phyloP scores from a whole-genome alignment of 2,329 filamentous ascomycete species.

The Botrytis tulipae region DNA sequence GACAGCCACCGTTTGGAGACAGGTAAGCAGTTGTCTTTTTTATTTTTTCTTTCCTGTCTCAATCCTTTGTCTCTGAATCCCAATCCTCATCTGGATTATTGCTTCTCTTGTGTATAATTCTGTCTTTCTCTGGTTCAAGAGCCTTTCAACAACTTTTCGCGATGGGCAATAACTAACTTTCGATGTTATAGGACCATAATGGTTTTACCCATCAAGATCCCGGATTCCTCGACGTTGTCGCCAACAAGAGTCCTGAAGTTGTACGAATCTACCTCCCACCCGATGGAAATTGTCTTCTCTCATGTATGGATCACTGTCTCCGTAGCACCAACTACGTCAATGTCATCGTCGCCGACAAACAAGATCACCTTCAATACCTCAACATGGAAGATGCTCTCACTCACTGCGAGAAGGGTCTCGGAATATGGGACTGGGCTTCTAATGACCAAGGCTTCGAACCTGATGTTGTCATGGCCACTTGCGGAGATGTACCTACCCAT shows the following conservation, averaged over 20 bases:
- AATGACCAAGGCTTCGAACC: slow-evolving; percentile 68
- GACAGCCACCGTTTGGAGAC: slow-evolving; percentile 76
- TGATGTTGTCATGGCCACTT: slow-evolving; percentile 73
- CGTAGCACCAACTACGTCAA: slow-evolving; percentile 76
- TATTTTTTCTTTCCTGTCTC: too few species aligned
- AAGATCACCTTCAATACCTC: slow-evolving; percentile 75
- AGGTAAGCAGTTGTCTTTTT: slow-evolving; percentile 44
- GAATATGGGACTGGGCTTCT: slow-evolving; percentile 75
- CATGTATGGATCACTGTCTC: slow-evolving; percentile 73
- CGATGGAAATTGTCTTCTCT: slow-evolving; percentile 75
- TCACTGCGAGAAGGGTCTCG: slow-evolving; percentile 76
- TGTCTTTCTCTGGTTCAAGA: neutral
- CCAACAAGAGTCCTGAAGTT: slow-evolving; percentile 77
- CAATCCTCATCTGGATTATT: neutral
- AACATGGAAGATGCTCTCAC: slow-evolving; percentile 68
- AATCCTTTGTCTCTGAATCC: neutral
- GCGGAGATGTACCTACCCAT: slow-evolving; percentile 71
- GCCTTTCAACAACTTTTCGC: neutral
- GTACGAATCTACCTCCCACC: slow-evolving; percentile 79
- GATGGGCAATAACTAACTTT: neutral
- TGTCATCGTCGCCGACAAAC: slow-evolving; percentile 76
- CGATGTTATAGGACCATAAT: slow-evolving; percentile 58
- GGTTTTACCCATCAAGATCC: slow-evolving; percentile 81
- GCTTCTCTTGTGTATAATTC: neutral
- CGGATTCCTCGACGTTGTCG: slow-evolving; percentile 75